phyloP scores from a whole-genome alignment of 192 early-diverging fungal genomes.

The Spizellomyces punctatus region DNA sequence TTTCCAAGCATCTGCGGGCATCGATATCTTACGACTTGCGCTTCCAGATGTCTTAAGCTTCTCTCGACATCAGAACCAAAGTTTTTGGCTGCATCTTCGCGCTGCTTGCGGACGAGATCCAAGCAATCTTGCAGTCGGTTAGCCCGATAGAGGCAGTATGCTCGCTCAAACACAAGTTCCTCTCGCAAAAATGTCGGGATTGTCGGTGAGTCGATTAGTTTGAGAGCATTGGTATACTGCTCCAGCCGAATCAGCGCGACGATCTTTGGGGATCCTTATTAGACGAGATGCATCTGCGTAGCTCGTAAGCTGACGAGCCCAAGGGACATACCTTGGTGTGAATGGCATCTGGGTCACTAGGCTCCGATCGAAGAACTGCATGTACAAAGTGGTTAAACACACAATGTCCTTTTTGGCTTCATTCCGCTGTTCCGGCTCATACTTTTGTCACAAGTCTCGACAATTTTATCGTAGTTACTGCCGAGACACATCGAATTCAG shows the following conservation, averaged over 20 bases:
- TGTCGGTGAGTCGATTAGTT: background rate
- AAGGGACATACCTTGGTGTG: slow-evolving; percentile 21
- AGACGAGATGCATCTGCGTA: background rate
- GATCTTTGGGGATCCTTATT: background rate
- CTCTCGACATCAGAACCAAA: slow-evolving; percentile 27
- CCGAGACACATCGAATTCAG: too few species aligned
- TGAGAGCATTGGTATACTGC: slow-evolving; percentile 20
- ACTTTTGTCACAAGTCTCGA: too few species aligned
- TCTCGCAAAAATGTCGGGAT: slow-evolving; percentile 10
- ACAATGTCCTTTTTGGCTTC: too few species aligned
- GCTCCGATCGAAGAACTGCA: slow-evolving; percentile 13
- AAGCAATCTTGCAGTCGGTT: slow-evolving; percentile 56
- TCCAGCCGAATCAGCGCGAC: slow-evolving; percentile 20
- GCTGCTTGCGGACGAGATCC: slow-evolving; percentile 31
- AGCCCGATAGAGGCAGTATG: slow-evolving; percentile 70
- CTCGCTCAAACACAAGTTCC: slow-evolving; percentile 56
- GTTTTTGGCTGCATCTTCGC: background rate
- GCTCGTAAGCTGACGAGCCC: background rate
- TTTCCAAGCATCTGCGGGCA: background rate
- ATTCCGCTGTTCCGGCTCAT: too few species aligned
- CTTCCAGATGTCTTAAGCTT: slow-evolving; percentile 60
- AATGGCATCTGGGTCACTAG: slow-evolving; percentile 23
- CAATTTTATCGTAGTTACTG: too few species aligned
- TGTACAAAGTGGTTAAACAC: too few species aligned
- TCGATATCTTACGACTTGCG: slow-evolving; percentile 59